Evolutionary conservation across 2,329 filamentous ascomycete species (phyloP), one percentile per base, ranked within the genome.

Genomic region (Acarospora socialis): DNA sequence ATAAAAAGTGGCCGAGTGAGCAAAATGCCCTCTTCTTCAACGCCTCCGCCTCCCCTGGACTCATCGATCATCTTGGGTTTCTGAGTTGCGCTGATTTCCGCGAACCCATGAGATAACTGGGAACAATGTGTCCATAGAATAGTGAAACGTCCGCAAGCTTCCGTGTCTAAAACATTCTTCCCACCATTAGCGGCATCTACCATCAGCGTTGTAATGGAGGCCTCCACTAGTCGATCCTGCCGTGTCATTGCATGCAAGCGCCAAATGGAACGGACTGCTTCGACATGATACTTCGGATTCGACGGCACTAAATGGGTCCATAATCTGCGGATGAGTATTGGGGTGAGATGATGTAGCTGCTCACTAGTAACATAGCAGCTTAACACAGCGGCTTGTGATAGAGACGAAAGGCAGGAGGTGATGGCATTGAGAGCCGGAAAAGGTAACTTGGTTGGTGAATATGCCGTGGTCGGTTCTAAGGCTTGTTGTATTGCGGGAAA

Each of bases 231-330:
- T 31, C 79, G 74, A 43, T 76, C 75, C 2, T 67, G 59, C 22
- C 66, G 59, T 2, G 77, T 70, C 8, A 92, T 67, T 1, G 74
- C 68, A 15, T 95, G 84, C 31, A 98, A 60, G 42, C 83, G 74
- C 81, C 90, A 92, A 22, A 98, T 60, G 43, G 75, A 78, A 35
- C 81, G 74, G 6, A 92, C 81, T 12, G 84, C 77, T 57, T 98
- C 92, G 19, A 98, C 86, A 48, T 95, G 90, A 43, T 87, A 92
- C 49, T 93, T 93, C 0, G 86, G 84, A 40, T 77, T 76, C 8
- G 75, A 66, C n/a, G 81, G 77, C 1, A 83, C 81, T 22, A 98
- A 58, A 46, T 81, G 83, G 4, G 61, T 54, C 90, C 90, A 98
- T 0, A 87, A 66, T 34, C 77, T 69, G 2, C 63, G 63, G 10